Evolutionary conservation across 2,329 filamentous ascomycete species (phyloP).

Genomic region (Ceratocystis cubensis): DNA sequence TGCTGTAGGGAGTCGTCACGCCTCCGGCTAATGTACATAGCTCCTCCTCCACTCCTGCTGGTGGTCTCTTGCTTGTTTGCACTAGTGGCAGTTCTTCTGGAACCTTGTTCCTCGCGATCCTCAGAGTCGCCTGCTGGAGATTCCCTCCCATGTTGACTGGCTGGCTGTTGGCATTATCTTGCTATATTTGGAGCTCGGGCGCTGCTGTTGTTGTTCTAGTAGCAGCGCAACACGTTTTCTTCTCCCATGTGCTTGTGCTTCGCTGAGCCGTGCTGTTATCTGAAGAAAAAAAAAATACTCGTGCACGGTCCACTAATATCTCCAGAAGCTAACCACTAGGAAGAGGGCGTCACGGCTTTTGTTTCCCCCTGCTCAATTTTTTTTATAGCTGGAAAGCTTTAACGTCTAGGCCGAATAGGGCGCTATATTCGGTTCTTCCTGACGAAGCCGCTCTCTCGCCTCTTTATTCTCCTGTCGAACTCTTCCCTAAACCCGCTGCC

Average conservation of each 20-base stretch:
- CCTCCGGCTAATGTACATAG: too few relatives aligned
- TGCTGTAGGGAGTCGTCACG: too few relatives aligned
- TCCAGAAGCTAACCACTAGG: not conserved
- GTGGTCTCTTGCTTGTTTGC: too few relatives aligned
- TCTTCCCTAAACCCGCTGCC: not conserved
- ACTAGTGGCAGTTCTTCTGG: not conserved
- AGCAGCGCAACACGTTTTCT: not conserved
- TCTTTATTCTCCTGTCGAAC: not conserved
- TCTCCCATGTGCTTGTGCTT: not conserved
- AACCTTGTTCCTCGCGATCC: not conserved
- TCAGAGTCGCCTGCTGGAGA: not conserved
- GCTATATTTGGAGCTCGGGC: conserved; percentile 10
- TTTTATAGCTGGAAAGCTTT: conserved; percentile 4
- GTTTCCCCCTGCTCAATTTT: not conserved
- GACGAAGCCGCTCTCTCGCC: not conserved
- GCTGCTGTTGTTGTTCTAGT: not conserved
- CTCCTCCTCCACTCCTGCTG: too few relatives aligned
- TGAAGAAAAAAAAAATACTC: conserved; percentile 10
- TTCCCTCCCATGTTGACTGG: not conserved
- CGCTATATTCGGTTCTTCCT: not conserved
- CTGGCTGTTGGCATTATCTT: not conserved
- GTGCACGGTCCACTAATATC: conserved; percentile 3
- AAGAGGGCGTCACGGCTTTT: not conserved
- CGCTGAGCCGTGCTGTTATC: conserved; percentile 6
- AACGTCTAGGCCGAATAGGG: not conserved